Evolutionary conservation across 2,329 filamentous ascomycete species (phyloP).

Genomic region (Metarhizium guizhouense): DNA sequence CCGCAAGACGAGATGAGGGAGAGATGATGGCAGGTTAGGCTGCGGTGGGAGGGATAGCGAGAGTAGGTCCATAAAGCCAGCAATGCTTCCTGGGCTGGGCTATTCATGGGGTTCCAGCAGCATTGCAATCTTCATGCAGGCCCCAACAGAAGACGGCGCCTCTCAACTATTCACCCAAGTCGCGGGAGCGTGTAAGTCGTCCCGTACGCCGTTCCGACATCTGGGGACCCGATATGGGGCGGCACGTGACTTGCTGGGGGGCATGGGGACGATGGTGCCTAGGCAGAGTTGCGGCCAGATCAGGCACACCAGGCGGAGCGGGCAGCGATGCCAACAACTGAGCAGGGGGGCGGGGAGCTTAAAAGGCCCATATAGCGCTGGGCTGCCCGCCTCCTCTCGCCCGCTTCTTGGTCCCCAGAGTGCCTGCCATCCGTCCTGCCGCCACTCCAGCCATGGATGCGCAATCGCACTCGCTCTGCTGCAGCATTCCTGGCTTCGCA

Average conservation of each 20-base stretch:
- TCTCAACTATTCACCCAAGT: not conserved
- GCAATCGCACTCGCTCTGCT: not conserved
- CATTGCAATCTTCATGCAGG: not conserved
- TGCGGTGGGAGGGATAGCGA: not conserved
- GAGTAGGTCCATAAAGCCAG: not conserved
- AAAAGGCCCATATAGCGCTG: constrained; percentile 49
- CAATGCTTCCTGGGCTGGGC: not conserved
- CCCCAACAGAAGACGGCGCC: not conserved
- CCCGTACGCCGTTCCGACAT: not conserved
- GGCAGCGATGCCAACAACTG: constrained; percentile 11
- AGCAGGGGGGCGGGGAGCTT: constrained; percentile 32
- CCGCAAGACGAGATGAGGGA: not conserved
- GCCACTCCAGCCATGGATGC: constrained; percentile 21
- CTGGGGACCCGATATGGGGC: constrained; percentile 1
- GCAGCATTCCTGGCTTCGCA: not conserved
- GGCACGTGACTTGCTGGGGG: constrained; percentile 4
- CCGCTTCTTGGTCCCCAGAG: constrained; percentile 9
- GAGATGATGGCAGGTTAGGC: not conserved
- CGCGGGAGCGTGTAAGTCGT: not conserved
- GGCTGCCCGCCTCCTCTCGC: constrained; percentile 32
- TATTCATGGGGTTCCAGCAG: too few species aligned
- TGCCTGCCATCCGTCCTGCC: constrained; percentile 15
- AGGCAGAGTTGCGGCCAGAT: too few species aligned
- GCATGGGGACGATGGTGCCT: constrained; percentile 6
- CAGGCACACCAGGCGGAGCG: constrained; percentile 1